Percentiles rank a stretch among this genome's conserved stretches.
Conservation (phyloP, 192 early-diverging fungal genomes). For the Coemansia sp. region DNA sequence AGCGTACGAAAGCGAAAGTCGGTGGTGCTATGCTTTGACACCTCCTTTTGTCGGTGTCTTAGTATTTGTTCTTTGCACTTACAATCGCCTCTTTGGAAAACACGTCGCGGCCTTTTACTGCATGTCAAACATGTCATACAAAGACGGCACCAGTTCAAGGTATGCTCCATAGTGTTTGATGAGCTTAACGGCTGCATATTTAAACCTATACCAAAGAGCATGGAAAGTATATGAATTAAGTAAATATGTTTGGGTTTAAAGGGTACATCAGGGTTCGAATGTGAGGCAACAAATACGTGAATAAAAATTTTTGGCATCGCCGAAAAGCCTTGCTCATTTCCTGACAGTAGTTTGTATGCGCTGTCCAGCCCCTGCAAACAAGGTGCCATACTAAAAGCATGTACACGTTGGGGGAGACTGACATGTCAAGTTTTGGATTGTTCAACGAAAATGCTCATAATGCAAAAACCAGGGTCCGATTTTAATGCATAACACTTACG, state of each 20-base stretch:
- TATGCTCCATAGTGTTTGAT: conserved; percentile 10
- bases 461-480: neutral
- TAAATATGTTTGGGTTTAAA: neutral
- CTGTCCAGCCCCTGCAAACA: neutral
- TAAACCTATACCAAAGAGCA: neutral
- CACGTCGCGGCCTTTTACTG: conserved; percentile 16
- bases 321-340: too few relatives aligned
- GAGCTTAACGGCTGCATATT: neutral
- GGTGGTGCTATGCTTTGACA: conserved; percentile 22
- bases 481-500: neutral
- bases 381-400: neutral
- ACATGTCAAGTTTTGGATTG: neutral
- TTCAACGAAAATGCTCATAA: neutral
- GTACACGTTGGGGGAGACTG: neutral
- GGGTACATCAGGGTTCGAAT: too few relatives aligned
- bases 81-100: conserved; percentile 17
- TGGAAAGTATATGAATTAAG: neutral
- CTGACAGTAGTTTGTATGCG: too few relatives aligned
- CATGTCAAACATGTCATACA: conserved; percentile 42
- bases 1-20: conserved; percentile 49
- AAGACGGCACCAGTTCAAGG: conserved; percentile 51
- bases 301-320: too few relatives aligned
- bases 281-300: neutral
- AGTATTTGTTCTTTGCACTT: conserved; percentile 21
- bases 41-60: conserved; percentile 25